These are phyloP conservation scores for Millerago galiae DNA, from an alignment of 805 yeast species.

Conservation along the genomic window DNA sequence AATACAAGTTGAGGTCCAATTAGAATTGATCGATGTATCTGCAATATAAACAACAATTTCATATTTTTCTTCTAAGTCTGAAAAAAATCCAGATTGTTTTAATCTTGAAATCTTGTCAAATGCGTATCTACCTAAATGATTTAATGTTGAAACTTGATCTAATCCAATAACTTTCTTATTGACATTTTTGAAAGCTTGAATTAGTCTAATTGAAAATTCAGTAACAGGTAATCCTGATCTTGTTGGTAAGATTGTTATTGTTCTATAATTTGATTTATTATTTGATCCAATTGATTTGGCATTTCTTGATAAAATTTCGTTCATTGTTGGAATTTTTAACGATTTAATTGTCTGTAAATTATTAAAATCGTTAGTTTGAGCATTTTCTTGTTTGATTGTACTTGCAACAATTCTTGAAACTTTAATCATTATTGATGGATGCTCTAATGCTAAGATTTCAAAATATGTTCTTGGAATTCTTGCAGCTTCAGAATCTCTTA, in stretches of 20 bases:
- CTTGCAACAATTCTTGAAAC: conserved; percentile 83
- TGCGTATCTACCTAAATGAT: conserved; percentile 84
- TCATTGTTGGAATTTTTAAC: conserved; percentile 27
- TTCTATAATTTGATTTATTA: conserved; percentile 52
- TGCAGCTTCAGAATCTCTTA: conserved; percentile 90
- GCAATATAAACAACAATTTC: conserved; percentile 87
- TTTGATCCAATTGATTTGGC: too few relatives aligned
- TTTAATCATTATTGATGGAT: conserved; percentile 87
- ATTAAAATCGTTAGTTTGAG: conserved; percentile 7
- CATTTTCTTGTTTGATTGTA: conserved; percentile 25
- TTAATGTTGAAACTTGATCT: conserved; percentile 76
- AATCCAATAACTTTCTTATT: conserved; percentile 70
- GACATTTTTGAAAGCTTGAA: conserved; percentile 63
- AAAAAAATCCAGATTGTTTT: conserved; percentile 82
- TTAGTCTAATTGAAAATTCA: conserved; percentile 73
- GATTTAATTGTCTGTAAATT: conserved; percentile 4
- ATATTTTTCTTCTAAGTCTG: conserved; percentile 83
- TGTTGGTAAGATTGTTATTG: conserved; percentile 79
- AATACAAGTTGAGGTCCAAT: conserved; percentile 90
- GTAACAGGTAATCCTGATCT: conserved; percentile 77
- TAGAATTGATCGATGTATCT: conserved; percentile 74
- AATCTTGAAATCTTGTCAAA: conserved; percentile 83
- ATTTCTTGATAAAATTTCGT: conserved; percentile 5
- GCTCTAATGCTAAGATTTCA: conserved; percentile 74
- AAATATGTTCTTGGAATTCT: conserved; percentile 87